Percentiles rank a stretch among this genome's conserved stretches.
phyloP scores from a whole-genome alignment of 257 asterid genomes.

The Cinchona pubescens region DNA sequence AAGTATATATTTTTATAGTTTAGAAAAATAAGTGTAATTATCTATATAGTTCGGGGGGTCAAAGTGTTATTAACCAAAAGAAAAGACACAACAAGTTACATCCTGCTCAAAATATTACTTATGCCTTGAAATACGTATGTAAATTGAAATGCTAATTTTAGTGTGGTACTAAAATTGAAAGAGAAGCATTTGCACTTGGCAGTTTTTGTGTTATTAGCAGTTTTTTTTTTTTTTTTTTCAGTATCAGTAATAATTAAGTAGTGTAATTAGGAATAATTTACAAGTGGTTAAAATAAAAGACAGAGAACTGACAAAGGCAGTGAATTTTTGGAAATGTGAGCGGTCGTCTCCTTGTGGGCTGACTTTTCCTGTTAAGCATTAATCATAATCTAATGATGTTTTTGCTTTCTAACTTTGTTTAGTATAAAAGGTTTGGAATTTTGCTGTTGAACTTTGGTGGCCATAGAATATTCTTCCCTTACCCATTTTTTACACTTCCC shows the following conservation, averaged over 20 bases:
- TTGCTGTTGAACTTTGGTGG: constrained; percentile 69
- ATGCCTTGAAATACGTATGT: not conserved
- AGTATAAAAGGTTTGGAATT: constrained; percentile 68
- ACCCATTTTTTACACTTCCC: constrained; percentile 42
- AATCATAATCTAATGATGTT: constrained; percentile 83
- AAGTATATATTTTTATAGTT: too few relatives aligned
- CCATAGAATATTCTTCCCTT: constrained; percentile 66
- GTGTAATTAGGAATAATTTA: not conserved
- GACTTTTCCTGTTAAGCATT: constrained; percentile 57
- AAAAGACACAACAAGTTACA: not conserved
- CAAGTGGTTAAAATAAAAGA: constrained; percentile 14
- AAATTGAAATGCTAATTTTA: not conserved
- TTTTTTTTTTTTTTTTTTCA: too few relatives aligned
- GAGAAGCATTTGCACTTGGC: not conserved
- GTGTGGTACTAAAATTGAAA: not conserved
- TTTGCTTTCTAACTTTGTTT: constrained; percentile 54
- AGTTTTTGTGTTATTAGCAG: too few relatives aligned
- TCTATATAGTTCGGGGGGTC: too few relatives aligned
- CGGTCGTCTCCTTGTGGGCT: constrained; percentile 85
- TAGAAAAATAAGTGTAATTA: too few relatives aligned
- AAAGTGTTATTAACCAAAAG: too few relatives aligned
- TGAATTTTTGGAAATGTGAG: constrained; percentile 74
- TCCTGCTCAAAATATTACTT: not conserved
- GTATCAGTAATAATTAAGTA: too few relatives aligned
- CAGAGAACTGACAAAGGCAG: constrained; percentile 60